Base-by-base conservation (phyloP, 2,329 filamentous ascomycete genomes). In the Massarina eburnea region DNA sequence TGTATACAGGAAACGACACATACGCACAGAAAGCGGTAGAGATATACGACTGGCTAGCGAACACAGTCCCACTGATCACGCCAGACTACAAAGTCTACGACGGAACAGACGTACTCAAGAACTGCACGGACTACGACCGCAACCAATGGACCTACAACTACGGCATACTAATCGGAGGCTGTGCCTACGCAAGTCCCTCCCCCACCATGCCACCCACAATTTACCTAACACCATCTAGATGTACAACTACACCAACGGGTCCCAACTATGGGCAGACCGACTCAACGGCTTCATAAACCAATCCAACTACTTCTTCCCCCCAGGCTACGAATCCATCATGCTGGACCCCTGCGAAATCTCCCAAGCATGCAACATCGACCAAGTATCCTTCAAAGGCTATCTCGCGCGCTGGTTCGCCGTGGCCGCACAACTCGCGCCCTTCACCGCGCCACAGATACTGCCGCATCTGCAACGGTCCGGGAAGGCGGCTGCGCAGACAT, bases 381-480 rank as follows among this genome's bases (percentile, higher is more conserved):
- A 76, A 49, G 66, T 66, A 17, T 72, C 70, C 34, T 74, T 72
- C 60, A 72, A 73, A 61, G 73, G 73, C n/a, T 75, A 74, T 49
- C 63, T 76, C 8, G 59, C 71, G 3, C 72, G 74, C 47, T 76
- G 73, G 71, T 68, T 79, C 70, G 81, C 79, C 12, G 73, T 76
- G 3, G 76, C 80, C 4, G 76, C 76, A 1, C 78, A 84, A 54
- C 71, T 84, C 46, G 82, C 80, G 0, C 82, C 82, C 0, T 83
- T 77, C 55, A 80, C 79, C 2, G 3, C 68, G 71, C 49, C 66
- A 76, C 27, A 59, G 8, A 72, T 86, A 43, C 73, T 79, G 58
- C 74, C 78, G 0, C 73, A 76, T n/a, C 67, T 86, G 2, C 68
- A 72, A 29, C 69, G 73, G 1, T 80, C 79, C 5, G 83, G 81